A percentile compares a stretch with the other conserved stretches of the same genome.
These are phyloP conservation scores for Aphanomyces stellatus DNA, from an alignment of 352 stramenopile genomes.

Conservation along the genomic window DNA sequence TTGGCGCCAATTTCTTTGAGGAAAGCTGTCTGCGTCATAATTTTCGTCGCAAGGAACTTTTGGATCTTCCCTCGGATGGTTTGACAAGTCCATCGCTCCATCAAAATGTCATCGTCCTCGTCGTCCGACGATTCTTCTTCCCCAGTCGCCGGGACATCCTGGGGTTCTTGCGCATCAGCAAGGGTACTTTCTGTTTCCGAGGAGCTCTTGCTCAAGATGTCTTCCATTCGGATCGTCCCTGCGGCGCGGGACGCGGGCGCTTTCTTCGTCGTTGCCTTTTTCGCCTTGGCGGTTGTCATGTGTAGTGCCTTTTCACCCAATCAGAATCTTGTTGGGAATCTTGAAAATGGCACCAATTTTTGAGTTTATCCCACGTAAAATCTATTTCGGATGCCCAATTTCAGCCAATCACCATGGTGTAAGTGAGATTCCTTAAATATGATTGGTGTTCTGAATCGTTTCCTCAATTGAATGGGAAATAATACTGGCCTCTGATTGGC, in stretches of 20 bases:
- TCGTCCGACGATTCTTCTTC: constrained; percentile 4
- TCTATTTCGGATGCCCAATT: too few relatives aligned
- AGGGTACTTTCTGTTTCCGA: too few relatives aligned
- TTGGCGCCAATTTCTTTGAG: constrained; percentile 34
- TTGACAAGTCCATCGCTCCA: constrained; percentile 23
- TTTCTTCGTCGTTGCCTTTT: too few relatives aligned
- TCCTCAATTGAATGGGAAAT: too few relatives aligned
- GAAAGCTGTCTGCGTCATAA: constrained; percentile 43
- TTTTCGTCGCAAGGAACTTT: constrained; percentile 39
- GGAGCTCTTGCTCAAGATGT: too few relatives aligned
- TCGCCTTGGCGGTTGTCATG: background rate
- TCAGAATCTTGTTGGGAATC: background rate
- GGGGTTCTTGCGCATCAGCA: background rate
- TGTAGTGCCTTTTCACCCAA: too few relatives aligned
- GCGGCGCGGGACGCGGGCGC: too few relatives aligned
- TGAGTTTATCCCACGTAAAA: too few relatives aligned
- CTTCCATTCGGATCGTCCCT: background rate
- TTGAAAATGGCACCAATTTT: background rate
- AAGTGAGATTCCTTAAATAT: too few relatives aligned
- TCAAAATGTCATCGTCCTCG: background rate
- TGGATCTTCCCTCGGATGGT: constrained; percentile 38
- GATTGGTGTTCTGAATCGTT: too few relatives aligned
- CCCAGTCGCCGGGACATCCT: background rate
- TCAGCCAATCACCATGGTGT: too few relatives aligned
- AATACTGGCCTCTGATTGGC: too few relatives aligned